phyloP scores from a whole-genome alignment of 1,284 basidiomycete genomes.

The Pholiota adiposa region DNA sequence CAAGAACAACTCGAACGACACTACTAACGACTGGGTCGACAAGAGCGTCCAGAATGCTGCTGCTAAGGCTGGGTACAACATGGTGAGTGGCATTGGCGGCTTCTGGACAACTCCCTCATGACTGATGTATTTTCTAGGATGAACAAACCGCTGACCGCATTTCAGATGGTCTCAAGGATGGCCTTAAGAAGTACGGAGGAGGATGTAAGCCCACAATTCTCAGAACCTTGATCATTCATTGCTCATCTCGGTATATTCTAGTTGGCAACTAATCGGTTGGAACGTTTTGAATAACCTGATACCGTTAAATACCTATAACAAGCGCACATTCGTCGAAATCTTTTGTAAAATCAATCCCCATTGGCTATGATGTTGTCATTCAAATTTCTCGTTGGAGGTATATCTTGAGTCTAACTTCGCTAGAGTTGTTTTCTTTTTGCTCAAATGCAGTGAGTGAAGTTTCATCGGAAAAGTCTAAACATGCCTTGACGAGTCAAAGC shows the following conservation, averaged over 20 bases:
- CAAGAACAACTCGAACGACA: conserved; percentile 14
- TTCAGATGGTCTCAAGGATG: conserved; percentile 37
- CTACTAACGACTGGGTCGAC: conserved; percentile 38
- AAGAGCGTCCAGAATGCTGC: conserved; percentile 47
- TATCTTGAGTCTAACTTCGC: too few relatives aligned
- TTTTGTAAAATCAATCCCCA: background rate
- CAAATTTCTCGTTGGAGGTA: too few relatives aligned
- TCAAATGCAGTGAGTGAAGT: too few relatives aligned
- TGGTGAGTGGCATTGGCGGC: conserved; percentile 48
- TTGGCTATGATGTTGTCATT: too few relatives aligned
- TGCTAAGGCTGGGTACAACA: conserved; percentile 46
- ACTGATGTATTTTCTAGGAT: conserved; percentile 25
- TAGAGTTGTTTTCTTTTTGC: too few relatives aligned
- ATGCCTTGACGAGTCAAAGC: too few relatives aligned
- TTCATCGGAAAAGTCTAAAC: too few relatives aligned
- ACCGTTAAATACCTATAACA: background rate
- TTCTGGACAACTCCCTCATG: background rate
- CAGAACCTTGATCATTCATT: background rate
- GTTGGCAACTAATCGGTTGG: conserved; percentile 12
- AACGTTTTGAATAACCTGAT: background rate
- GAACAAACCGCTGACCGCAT: conserved; percentile 40
- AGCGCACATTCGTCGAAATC: background rate
- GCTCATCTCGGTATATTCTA: background rate
- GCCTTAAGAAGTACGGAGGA: conserved; percentile 42
- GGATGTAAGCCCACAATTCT: conserved; percentile 17